phyloP scores from a whole-genome alignment of 805 yeast genomes.

The Danielozyma ontarioensis region DNA sequence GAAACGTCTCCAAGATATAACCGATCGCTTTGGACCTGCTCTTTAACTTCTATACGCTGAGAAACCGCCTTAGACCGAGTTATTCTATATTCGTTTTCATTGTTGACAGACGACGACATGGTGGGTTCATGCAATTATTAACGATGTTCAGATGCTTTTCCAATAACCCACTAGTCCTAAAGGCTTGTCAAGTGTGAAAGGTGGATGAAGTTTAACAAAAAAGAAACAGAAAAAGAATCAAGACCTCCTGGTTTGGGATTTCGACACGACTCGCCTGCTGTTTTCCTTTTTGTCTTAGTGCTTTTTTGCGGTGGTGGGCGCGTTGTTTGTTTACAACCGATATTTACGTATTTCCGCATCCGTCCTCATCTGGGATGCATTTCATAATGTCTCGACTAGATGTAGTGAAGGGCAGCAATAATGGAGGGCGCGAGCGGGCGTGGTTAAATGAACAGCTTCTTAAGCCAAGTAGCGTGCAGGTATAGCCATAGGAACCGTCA shows the following conservation, averaged over 20 bases:
- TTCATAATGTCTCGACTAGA: too few species aligned
- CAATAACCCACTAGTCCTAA: constrained; percentile 5
- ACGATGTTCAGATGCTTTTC: too few species aligned
- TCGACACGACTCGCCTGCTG: neutral
- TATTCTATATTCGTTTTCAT: constrained; percentile 36
- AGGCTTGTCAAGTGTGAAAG: neutral
- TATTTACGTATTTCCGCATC: too few species aligned
- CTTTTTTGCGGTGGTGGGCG: neutral
- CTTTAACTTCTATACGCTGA: neutral
- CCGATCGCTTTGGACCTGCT: too few species aligned
- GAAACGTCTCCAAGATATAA: constrained; percentile 36
- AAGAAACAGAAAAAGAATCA: neutral
- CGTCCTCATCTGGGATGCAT: too few species aligned
- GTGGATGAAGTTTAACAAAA: neutral
- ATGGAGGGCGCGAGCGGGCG: too few species aligned
- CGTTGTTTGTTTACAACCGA: neutral
- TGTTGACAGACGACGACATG: constrained; percentile 24
- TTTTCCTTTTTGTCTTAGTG: neutral
- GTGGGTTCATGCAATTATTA: too few species aligned
- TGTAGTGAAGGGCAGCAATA: too few species aligned
- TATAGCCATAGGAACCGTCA: too few species aligned
- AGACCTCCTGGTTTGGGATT: neutral
- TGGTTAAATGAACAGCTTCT: too few species aligned
- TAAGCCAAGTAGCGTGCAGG: too few species aligned
- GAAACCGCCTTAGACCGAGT: constrained; percentile 23